Evolutionary conservation across 495 filamentous ascomycete genomes (phyloP).

Genomic region (Aspergillus egyptiacus): DNA sequence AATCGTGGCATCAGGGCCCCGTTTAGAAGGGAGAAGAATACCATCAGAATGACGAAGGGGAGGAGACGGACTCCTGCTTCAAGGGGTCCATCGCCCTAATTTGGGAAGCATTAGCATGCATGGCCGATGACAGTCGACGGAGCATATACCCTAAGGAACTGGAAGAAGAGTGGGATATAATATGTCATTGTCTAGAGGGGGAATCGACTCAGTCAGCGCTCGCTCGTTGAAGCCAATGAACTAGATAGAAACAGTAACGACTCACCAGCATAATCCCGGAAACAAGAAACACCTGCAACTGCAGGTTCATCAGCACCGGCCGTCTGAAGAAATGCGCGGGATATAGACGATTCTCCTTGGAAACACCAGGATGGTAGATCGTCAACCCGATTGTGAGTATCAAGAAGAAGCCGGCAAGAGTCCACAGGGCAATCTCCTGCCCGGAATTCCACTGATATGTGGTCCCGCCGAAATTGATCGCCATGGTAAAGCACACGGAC

Average conservation of each 20-base stretch:
- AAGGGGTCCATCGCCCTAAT: slow-evolving; percentile 24
- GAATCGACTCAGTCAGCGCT: too few species aligned
- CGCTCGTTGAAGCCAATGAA: slow-evolving; percentile 24
- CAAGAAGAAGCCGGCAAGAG: slow-evolving; percentile 19
- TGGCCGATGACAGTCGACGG: too few species aligned
- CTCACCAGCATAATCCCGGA: too few species aligned
- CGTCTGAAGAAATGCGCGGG: too few species aligned
- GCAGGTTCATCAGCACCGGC: too few species aligned
- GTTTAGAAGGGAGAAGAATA: slow-evolving; percentile 31
- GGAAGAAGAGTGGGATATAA: slow-evolving; percentile 46
- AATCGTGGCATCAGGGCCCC: slow-evolving; percentile 43
- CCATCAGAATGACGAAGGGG: slow-evolving; percentile 21
- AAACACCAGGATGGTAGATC: background rate
- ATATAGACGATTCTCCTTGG: background rate
- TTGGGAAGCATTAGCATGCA: too few species aligned
- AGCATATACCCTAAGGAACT: slow-evolving; percentile 26
- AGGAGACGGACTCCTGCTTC: slow-evolving; percentile 34
- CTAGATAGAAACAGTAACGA: slow-evolving; percentile 16
- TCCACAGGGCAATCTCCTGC: slow-evolving; percentile 27
- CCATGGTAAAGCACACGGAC: slow-evolving; percentile 1
- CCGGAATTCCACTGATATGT: slow-evolving; percentile 22
- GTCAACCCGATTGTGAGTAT: background rate
- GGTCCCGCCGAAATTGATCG: background rate
- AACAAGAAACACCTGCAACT: too few species aligned
- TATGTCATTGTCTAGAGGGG: slow-evolving; percentile 20